A percentile compares a stretch with the other conserved stretches of the same genome.
Conservation (phyloP, 495 filamentous ascomycete species). For the Trichoderma reesei region DNA sequence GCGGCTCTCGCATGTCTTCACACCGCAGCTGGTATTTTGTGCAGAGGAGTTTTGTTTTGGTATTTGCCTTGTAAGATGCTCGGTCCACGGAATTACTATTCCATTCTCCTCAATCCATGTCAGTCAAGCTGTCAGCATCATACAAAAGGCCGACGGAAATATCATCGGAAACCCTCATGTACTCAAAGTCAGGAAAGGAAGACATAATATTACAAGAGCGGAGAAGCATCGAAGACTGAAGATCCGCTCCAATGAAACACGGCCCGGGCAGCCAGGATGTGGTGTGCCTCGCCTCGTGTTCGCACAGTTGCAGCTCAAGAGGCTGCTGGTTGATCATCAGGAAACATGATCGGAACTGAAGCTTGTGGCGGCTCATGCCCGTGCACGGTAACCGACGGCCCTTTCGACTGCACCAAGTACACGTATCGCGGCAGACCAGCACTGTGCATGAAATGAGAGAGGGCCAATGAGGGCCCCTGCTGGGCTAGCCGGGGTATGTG, state of each 20-base stretch:
- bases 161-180: neutral
- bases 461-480: neutral
- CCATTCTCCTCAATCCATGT: neutral
- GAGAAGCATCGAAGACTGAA: neutral
- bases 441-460: neutral
- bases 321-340: neutral
- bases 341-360: neutral
- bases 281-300: neutral
- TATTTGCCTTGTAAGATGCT: neutral
- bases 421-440: too few species aligned
- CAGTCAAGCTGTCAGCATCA: neutral
- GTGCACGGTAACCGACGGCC: neutral
- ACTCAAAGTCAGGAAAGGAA: neutral
- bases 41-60: neutral
- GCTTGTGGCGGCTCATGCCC: neutral
- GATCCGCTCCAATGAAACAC: neutral
- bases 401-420: neutral
- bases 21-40: neutral
- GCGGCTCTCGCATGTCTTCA: neutral
- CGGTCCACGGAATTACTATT: neutral
- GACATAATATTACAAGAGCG: neutral
- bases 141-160: neutral
- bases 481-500: neutral
- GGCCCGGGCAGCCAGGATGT: neutral
- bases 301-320: neutral